These are phyloP conservation scores for Rosellinia necatrix DNA, from an alignment of 2,329 filamentous ascomycete species.

Conservation along the genomic window DNA sequence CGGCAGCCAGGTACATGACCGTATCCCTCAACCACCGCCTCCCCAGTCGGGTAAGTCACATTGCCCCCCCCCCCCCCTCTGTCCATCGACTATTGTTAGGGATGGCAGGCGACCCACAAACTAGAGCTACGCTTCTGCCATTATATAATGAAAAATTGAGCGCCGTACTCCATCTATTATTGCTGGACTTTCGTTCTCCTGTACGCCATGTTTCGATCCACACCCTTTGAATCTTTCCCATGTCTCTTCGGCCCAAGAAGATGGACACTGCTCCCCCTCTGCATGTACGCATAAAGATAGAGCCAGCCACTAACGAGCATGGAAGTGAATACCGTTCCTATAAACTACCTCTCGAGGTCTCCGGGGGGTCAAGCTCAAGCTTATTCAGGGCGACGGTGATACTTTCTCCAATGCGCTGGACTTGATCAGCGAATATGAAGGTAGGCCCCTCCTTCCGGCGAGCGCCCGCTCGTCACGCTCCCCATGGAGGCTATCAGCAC, in stretches of 20 bases:
- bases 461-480: background rate
- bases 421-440: conserved; percentile 78
- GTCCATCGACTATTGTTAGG: conserved; percentile 2
- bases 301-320: conserved; percentile 29
- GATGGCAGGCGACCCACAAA: conserved; percentile 22
- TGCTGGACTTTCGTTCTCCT: conserved; percentile 4
- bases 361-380: conserved; percentile 50
- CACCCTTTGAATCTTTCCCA: conserved; percentile 4
- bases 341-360: conserved; percentile 59
- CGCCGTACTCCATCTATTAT: conserved; percentile 13
- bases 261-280: conserved; percentile 10
- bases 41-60: conserved; percentile 51
- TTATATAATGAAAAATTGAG: conserved; percentile 13
- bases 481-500: background rate
- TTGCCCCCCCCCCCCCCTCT: conserved; percentile 22
- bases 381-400: conserved; percentile 63
- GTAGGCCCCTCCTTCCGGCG: conserved; percentile 41
- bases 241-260: background rate
- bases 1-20: conserved; percentile 46
- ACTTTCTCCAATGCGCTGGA: conserved; percentile 74
- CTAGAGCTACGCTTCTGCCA: conserved; percentile 21
- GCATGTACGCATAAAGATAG: conserved; percentile 3
- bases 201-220: conserved; percentile 9
- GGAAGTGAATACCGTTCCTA: conserved; percentile 45
- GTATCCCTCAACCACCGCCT: conserved; percentile 50